Base-by-base conservation (phyloP, 225 moss, liverwort and hornwort genomes). In the Antitrichia curtipendula region DNA sequence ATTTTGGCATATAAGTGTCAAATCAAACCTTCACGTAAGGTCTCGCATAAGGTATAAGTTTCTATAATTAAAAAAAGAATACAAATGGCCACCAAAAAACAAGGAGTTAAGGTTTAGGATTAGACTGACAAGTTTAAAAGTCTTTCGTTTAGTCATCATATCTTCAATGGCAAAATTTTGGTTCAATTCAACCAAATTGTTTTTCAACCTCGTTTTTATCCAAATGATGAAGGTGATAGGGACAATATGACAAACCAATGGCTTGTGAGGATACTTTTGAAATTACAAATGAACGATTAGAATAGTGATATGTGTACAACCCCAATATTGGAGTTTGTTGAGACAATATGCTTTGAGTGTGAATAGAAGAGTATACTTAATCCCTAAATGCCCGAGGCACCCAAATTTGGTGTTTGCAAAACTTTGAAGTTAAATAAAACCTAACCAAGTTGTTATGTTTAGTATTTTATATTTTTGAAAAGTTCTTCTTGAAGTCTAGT, bases 251-350 rank as follows among this genome's bases (percentile, higher is more conserved):
- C 1, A 49, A 1, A 49, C 20, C 12, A 32, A 74, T 21, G 21
- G n/a, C 6, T n/a, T 0, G 0, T 3, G 21, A n/a, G 12, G 49
- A 73, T 12, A 49, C 47, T 49, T 31, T 74, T 74, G 74, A 49
- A 47, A 49, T 74, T 31, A 31, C 2, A 49, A 2, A 12, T 74
- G 74, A 64, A 65, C 0, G 11, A 36, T 20, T 11, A 36, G 3
- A 0, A n/a, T n/a, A 11, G 36, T 9, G 2, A 66, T 6, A n/a
- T n/a, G n/a, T 4, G 0, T 21, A 66, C 0, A 2, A 1, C 11
- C 11, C 7, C 1, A 21, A 6, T 66, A n/a, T n/a, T n/a, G 2
- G 11, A 65, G 11, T 65, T 20, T 65, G 11, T n/a, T 65, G n/a
- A n/a, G n/a, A 21, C 21, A 21, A n/a, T 66, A 21, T 0, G 2